These are phyloP conservation scores for Verticillium tricorpus DNA, from an alignment of 2,329 filamentous ascomycete species.

Conservation along the genomic window DNA sequence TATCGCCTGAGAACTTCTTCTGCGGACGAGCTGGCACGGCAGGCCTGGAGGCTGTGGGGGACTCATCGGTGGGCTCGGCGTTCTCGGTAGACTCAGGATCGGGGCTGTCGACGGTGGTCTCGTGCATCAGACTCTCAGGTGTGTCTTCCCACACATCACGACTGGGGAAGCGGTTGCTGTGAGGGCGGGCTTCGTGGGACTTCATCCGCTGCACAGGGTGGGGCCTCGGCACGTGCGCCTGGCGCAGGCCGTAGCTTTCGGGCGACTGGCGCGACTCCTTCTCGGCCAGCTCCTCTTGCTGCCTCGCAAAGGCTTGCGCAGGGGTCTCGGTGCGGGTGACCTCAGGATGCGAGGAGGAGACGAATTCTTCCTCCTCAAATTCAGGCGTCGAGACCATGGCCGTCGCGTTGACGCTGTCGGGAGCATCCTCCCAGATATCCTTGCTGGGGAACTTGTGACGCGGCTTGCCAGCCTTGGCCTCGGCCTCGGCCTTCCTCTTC, in stretches of 20 bases:
- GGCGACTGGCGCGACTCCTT: constrained; percentile 38
- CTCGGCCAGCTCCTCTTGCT: constrained; percentile 62
- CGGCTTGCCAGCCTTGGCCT: constrained; percentile 44
- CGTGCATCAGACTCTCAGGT: constrained; percentile 75
- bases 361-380: constrained; percentile 14
- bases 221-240: constrained; percentile 37
- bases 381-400: constrained; percentile 84
- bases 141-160: constrained; percentile 93
- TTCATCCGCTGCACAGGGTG: constrained; percentile 6
- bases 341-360: constrained; percentile 20
- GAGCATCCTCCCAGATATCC: constrained; percentile 96
- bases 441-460: constrained; percentile 82
- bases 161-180: constrained; percentile 75
- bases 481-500: constrained; percentile 28
- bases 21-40: constrained; percentile 52
- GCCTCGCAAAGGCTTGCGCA: constrained; percentile 61
- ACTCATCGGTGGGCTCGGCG: constrained; percentile 23
- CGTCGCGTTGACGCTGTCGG: constrained; percentile 73
- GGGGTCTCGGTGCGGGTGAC: constrained; percentile 44
- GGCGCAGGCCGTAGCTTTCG: constrained; percentile 42
- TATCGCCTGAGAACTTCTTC: constrained; percentile 36
- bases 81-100: constrained; percentile 45
- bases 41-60: constrained; percentile 42
- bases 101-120: constrained; percentile 64
- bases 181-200: constrained; percentile 46